Evolutionary conservation across 2,329 filamentous ascomycete genomes (phyloP).

Genomic region (Colletotrichum sp.): DNA sequence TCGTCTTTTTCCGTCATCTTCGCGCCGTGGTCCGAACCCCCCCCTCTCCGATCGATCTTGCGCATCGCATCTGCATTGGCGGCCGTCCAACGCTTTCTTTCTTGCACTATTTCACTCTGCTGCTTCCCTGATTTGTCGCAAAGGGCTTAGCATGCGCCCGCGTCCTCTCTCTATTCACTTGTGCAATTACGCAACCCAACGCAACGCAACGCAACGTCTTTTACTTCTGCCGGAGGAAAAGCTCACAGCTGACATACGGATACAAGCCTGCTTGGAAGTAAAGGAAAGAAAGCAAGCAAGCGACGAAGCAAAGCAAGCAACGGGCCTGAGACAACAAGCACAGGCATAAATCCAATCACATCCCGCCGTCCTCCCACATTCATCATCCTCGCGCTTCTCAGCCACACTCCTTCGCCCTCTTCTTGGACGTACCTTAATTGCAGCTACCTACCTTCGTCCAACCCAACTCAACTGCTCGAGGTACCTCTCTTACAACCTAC

Average conservation of each 20-base stretch:
- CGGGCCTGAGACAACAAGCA: constrained; percentile 12
- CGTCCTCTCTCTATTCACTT: background rate
- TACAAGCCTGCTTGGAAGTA: background rate
- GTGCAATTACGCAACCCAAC: background rate
- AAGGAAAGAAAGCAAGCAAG: background rate
- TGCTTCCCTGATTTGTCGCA: background rate
- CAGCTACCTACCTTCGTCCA: background rate
- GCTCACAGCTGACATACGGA: background rate
- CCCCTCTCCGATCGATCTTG: constrained; percentile 7
- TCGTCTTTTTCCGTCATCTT: background rate
- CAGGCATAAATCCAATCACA: constrained; percentile 5
- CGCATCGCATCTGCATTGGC: constrained; percentile 2
- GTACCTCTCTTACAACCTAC: background rate
- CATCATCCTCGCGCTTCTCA: background rate
- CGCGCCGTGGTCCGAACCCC: background rate
- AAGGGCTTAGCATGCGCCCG: background rate
- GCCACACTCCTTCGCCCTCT: background rate
- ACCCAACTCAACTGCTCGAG: background rate
- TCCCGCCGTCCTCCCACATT: background rate
- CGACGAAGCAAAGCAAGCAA: background rate
- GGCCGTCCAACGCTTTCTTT: background rate
- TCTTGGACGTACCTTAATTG: background rate
- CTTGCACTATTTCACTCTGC: background rate
- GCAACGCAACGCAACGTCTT: background rate
- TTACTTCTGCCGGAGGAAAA: background rate